Conservation (phyloP, 805 yeast genomes). For the Lachancea sp. region DNA sequence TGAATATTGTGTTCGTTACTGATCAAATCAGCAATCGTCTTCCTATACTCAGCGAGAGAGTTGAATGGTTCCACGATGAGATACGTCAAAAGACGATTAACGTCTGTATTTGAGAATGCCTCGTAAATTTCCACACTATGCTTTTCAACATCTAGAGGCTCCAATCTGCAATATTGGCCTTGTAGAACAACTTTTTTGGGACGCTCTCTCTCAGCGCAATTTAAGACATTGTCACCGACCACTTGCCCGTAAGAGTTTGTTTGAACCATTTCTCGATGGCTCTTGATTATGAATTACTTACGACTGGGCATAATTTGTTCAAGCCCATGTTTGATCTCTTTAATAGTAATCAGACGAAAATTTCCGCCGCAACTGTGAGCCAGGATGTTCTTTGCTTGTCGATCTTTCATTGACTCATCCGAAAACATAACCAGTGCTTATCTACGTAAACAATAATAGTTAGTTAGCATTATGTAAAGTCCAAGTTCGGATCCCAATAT, state of each 20-base stretch:
- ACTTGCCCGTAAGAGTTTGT: slow-evolving; percentile 8
- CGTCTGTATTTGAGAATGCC: slow-evolving; percentile 7
- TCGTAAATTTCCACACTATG: slow-evolving; percentile 15
- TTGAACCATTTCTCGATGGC: slow-evolving; percentile 5
- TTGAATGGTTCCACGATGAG: slow-evolving; percentile 16
- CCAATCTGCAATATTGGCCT: slow-evolving; percentile 16
- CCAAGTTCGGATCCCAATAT: too few species aligned
- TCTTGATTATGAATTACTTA: too few species aligned
- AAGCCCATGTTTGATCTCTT: too few species aligned
- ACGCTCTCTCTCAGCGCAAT: slow-evolving; percentile 12
- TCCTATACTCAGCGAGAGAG: slow-evolving; percentile 4
- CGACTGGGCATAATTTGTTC: too few species aligned
- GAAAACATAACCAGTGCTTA: too few species aligned
- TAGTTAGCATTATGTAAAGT: too few species aligned
- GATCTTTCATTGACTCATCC: too few species aligned
- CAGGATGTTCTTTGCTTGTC: too few species aligned
- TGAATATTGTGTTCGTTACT: slow-evolving; percentile 1
- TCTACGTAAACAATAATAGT: too few species aligned
- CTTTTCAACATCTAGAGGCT: slow-evolving; percentile 14
- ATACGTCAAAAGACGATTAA: slow-evolving; percentile 16
- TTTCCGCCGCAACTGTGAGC: too few species aligned
- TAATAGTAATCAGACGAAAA: too few species aligned
- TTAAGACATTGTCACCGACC: slow-evolving; percentile 10
- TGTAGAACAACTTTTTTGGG: slow-evolving; percentile 12
- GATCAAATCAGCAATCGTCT: neutral